Conservation (phyloP, 2,329 filamentous ascomycete species). For the Fusarium coffeatum region DNA sequence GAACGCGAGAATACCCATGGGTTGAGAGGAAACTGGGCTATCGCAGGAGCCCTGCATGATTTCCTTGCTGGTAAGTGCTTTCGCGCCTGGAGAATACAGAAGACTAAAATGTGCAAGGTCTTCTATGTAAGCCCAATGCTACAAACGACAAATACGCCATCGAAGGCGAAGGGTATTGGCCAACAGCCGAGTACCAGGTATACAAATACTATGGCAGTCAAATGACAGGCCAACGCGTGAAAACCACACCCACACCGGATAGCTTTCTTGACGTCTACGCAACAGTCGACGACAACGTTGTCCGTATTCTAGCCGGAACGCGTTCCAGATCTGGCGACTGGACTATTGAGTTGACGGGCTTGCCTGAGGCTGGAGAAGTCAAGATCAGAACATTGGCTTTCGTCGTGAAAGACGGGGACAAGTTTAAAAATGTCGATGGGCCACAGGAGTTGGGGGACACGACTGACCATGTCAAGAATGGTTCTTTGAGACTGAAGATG, state of each 20-base stretch:
- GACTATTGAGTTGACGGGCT: neutral
- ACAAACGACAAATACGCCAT: neutral
- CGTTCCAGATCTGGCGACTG: constrained; percentile 11
- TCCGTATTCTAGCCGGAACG: neutral
- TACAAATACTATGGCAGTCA: constrained; percentile 27
- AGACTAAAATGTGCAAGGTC: neutral
- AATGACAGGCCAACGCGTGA: constrained; percentile 16
- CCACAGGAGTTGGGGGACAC: neutral
- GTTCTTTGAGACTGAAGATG: neutral
- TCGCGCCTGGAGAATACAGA: accelerated
- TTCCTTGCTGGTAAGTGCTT: constrained; percentile 49
- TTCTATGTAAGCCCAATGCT: constrained; percentile 12
- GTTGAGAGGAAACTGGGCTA: constrained; percentile 60
- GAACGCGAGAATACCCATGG: constrained; percentile 58
- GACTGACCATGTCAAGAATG: neutral
- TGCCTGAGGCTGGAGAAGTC: neutral
- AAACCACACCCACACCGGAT: constrained; percentile 1
- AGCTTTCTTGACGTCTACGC: constrained; percentile 12
- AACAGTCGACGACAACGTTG: neutral
- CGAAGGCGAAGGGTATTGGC: constrained; percentile 21
- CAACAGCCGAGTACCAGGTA: constrained; percentile 27
- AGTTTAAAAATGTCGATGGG: neutral
- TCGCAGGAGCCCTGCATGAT: constrained; percentile 56
- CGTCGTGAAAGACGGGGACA: neutral
- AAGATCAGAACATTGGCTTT: neutral